A percentile compares a stretch with the other conserved stretches of the same genome.
These are phyloP conservation scores for Pseudozyma sp. DNA, from an alignment of 1,284 basidiomycete genomes.

Conservation along the genomic window DNA sequence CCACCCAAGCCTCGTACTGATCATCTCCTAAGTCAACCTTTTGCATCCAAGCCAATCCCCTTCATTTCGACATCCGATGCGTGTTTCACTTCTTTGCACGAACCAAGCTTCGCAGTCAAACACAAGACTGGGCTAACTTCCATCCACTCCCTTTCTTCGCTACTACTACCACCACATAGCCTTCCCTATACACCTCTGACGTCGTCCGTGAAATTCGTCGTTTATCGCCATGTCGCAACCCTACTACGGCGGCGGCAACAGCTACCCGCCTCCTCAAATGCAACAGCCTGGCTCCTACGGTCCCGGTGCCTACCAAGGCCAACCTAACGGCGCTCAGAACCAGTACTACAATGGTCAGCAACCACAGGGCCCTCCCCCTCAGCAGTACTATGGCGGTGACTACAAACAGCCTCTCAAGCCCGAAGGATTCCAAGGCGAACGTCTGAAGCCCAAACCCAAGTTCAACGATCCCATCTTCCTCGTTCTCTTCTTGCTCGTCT, in stretches of 20 bases:
- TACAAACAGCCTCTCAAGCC: conserved; percentile 56
- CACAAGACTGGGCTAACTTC: neutral
- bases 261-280: conserved; percentile 37
- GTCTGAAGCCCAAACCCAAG: conserved; percentile 60
- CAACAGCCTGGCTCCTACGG: conserved; percentile 36
- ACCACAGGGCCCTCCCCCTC: conserved; percentile 12
- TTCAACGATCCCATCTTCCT: conserved; percentile 66
- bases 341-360: conserved; percentile 52
- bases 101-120: no score
- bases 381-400: conserved; percentile 50
- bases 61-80: no score
- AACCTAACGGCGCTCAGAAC: conserved; percentile 54
- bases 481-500: conserved; percentile 68
- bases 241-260: conserved; percentile 28
- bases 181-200: neutral
- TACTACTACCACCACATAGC: conserved; percentile 6
- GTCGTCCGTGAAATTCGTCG: neutral
- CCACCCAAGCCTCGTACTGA: no score
- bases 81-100: no score
- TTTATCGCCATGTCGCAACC: conserved; percentile 38
- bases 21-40: no score
- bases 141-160: neutral
- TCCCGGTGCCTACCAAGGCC: conserved; percentile 44
- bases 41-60: no score
- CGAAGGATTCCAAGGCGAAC: conserved; percentile 57